Percentiles rank a stretch among this genome's conserved stretches.
Evolutionary conservation across 805 yeast genomes (phyloP).

Genomic region (Lachancea thermotolerans): DNA sequence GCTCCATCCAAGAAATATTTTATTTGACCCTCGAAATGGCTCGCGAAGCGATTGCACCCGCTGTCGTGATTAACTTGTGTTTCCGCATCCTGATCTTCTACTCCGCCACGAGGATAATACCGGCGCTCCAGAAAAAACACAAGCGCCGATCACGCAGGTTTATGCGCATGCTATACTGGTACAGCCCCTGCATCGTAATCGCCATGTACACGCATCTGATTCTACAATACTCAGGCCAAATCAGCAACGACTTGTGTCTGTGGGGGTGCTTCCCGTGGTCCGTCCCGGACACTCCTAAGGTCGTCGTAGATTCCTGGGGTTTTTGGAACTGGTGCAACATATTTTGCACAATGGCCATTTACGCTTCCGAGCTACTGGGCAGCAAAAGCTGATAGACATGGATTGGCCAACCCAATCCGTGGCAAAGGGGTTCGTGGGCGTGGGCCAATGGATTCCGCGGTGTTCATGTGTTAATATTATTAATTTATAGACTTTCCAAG

Average conservation of each 20-base stretch:
- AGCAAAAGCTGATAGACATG: conserved; percentile 15
- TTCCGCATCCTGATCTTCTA: conserved; percentile 81
- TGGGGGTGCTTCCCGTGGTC: conserved; percentile 40
- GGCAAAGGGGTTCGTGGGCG: too few relatives aligned
- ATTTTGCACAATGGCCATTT: conserved; percentile 69
- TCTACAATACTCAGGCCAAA: conserved; percentile 77
- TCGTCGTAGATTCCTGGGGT: conserved; percentile 68
- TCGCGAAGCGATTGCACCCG: conserved; percentile 62
- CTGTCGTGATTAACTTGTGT: conserved; percentile 73
- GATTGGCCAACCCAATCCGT: background rate
- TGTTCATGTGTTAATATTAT: conserved; percentile 1
- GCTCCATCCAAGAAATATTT: conserved; percentile 25
- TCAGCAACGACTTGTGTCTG: conserved; percentile 53
- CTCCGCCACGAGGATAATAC: conserved; percentile 91
- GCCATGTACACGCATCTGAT: conserved; percentile 93
- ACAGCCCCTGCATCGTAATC: conserved; percentile 88
- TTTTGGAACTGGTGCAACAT: conserved; percentile 97
- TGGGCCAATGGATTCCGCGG: background rate
- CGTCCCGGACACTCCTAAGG: conserved; percentile 11
- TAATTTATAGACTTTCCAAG: background rate
- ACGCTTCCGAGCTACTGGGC: conserved; percentile 64
- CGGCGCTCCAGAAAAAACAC: conserved; percentile 47
- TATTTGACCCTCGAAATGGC: conserved; percentile 39
- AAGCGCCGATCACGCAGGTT: conserved; percentile 26
- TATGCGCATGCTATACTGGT: conserved; percentile 66